phyloP scores from a whole-genome alignment of 805 yeast species.

The Spathaspora boniae region DNA sequence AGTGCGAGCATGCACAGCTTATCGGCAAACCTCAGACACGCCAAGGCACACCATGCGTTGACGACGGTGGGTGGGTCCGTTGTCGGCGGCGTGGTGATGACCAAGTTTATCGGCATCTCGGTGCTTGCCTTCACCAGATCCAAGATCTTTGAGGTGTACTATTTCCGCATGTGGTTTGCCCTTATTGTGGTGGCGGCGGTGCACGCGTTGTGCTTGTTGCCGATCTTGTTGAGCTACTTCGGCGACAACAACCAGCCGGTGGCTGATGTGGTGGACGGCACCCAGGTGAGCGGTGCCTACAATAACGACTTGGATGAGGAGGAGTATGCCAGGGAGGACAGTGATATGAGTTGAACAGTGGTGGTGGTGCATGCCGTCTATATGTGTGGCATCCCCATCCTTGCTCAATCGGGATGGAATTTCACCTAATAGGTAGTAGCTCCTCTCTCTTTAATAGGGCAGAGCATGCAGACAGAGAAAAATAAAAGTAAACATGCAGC shows the following conservation, averaged over 20 bases:
- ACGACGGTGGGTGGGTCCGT: constrained; percentile 86
- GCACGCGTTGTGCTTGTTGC: constrained; percentile 77
- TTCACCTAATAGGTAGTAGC: too few relatives aligned
- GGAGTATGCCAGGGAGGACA: neutral
- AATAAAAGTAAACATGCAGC: too few relatives aligned
- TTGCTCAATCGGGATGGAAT: too few relatives aligned
- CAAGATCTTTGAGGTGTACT: constrained; percentile 84
- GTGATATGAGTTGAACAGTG: constrained; percentile 3
- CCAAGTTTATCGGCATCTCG: constrained; percentile 82
- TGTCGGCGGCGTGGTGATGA: constrained; percentile 83
- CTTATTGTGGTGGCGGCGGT: constrained; percentile 72
- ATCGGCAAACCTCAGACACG: constrained; percentile 5
- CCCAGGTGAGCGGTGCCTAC: constrained; percentile 2
- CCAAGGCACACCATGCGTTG: constrained; percentile 56
- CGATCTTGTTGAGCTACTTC: constrained; percentile 59
- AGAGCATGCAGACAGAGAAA: too few relatives aligned
- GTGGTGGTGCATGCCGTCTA: too few relatives aligned
- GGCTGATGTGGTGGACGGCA: constrained; percentile 1
- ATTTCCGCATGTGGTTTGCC: constrained; percentile 92
- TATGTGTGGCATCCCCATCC: too few relatives aligned
- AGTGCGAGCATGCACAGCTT: constrained; percentile 2
- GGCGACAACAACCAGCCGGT: constrained; percentile 13
- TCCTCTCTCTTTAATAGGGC: too few relatives aligned
- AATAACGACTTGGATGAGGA: constrained; percentile 1
- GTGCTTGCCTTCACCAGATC: constrained; percentile 86